Percentiles rank a stretch among this genome's conserved stretches.
These are phyloP conservation scores for Suhomyces bribrorum DNA, from an alignment of 1,139 yeast genomes.

Conservation along the genomic window DNA sequence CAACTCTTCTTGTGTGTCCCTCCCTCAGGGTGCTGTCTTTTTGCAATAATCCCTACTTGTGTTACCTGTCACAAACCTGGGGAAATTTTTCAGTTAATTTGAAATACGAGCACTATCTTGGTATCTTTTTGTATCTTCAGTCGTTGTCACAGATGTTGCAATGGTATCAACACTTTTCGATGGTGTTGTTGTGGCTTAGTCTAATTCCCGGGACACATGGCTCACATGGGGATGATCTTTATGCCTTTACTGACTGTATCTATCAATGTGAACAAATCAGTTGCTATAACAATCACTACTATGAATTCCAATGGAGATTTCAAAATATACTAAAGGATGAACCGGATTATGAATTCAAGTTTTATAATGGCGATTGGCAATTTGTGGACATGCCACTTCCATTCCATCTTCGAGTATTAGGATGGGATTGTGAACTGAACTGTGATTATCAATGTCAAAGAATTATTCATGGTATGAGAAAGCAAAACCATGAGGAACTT, in stretches of 20 bases:
- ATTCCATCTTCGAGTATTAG: conserved; percentile 45
- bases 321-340: conserved; percentile 19
- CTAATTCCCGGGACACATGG: conserved; percentile 27
- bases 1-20: too few species aligned
- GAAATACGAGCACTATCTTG: neutral
- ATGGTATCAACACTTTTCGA: conserved; percentile 1
- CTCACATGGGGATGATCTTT: conserved; percentile 78
- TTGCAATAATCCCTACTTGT: too few species aligned
- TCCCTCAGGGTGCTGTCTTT: too few species aligned
- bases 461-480: conserved; percentile 59
- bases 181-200: conserved; percentile 1
- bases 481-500: conserved; percentile 47
- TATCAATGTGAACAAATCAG: conserved; percentile 55
- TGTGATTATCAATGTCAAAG: conserved; percentile 95
- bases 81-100: conserved; percentile 2
- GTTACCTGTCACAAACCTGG: conserved; percentile 2
- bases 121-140: too few species aligned
- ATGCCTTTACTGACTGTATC: conserved; percentile 67
- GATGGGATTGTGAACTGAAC: conserved; percentile 80
- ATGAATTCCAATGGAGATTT: conserved; percentile 17
- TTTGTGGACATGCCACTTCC: conserved; percentile 45
- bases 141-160: too few species aligned
- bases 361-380: conserved; percentile 34
- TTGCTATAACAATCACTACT: conserved; percentile 38
- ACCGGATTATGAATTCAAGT: conserved; percentile 23